These are phyloP conservation scores for Amniculicola lignicola DNA, from an alignment of 495 filamentous ascomycete species.

Conservation along the genomic window DNA sequence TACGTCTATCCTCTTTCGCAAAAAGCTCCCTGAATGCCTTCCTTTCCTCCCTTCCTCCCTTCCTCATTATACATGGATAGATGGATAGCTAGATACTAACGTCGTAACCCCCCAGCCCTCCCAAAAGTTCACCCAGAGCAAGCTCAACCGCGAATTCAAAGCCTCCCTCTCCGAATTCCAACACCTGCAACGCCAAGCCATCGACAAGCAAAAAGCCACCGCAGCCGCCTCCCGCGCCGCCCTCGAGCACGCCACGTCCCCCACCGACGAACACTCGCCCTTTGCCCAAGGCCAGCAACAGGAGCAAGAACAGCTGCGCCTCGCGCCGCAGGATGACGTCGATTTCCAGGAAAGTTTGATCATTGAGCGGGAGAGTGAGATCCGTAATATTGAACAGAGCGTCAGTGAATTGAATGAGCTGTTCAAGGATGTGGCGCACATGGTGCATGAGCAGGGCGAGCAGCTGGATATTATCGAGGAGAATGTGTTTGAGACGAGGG, in stretches of 20 bases:
- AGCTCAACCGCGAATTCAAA: constrained; percentile 87
- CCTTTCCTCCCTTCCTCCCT: too few relatives aligned
- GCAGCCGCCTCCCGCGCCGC: constrained; percentile 74
- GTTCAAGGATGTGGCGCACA: constrained; percentile 93
- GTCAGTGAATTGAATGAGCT: constrained; percentile 94
- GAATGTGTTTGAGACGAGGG: constrained; percentile 77
- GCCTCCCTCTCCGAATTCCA: constrained; percentile 87
- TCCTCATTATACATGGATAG: background rate
- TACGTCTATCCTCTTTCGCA: constrained; percentile 52
- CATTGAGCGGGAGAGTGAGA: constrained; percentile 91
- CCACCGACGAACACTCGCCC: constrained; percentile 31
- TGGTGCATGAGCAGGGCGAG: constrained; percentile 90
- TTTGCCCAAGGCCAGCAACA: constrained; percentile 54
- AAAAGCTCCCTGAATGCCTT: too few relatives aligned
- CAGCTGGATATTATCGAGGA: constrained; percentile 82
- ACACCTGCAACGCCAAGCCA: constrained; percentile 74
- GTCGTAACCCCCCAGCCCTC: constrained; percentile 65
- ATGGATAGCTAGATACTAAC: constrained; percentile 6
- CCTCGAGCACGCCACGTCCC: constrained; percentile 52
- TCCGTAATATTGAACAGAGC: constrained; percentile 92
- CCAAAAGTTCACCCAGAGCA: constrained; percentile 92
- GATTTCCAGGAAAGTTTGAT: constrained; percentile 97
- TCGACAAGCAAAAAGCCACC: constrained; percentile 89
- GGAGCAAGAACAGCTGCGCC: constrained; percentile 71
- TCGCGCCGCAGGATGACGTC: constrained; percentile 91